Evolutionary conservation across 2,329 filamentous ascomycete species (phyloP).

Genomic region (Colletotrichum simmondsii): DNA sequence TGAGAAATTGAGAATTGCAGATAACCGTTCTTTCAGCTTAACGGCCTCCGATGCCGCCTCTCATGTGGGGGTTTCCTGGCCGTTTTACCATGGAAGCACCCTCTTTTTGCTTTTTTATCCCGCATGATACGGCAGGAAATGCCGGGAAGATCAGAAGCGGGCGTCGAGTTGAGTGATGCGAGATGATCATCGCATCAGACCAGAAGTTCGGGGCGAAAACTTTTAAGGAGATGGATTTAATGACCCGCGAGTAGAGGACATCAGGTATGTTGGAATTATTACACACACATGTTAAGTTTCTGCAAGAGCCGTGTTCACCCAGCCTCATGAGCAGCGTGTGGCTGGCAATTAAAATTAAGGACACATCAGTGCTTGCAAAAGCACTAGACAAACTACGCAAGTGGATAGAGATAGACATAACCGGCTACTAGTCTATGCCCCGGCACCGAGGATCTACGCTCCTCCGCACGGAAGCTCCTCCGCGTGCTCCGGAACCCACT

Average conservation of each 20-base stretch:
- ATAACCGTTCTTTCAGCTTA: background rate
- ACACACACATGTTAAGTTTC: background rate
- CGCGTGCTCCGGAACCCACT: background rate
- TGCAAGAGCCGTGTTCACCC: no score
- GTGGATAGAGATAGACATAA: background rate
- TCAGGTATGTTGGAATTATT: background rate
- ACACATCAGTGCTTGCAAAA: background rate
- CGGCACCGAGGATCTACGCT: background rate
- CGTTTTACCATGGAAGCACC: background rate
- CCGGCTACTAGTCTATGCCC: background rate
- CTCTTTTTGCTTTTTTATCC: background rate
- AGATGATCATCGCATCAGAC: background rate
- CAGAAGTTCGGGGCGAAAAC: background rate
- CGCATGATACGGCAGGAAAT: background rate
- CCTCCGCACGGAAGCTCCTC: background rate
- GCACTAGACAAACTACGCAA: background rate
- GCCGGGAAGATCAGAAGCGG: background rate
- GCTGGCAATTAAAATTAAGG: background rate
- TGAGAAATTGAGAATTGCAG: background rate
- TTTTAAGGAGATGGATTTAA: background rate
- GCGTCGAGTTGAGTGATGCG: background rate
- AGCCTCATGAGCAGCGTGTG: background rate
- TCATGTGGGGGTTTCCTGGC: background rate
- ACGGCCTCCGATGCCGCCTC: background rate
- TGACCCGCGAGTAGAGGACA: background rate